Conservation (phyloP, 164 flowering plant species). For the Vitis riparia region DNA sequence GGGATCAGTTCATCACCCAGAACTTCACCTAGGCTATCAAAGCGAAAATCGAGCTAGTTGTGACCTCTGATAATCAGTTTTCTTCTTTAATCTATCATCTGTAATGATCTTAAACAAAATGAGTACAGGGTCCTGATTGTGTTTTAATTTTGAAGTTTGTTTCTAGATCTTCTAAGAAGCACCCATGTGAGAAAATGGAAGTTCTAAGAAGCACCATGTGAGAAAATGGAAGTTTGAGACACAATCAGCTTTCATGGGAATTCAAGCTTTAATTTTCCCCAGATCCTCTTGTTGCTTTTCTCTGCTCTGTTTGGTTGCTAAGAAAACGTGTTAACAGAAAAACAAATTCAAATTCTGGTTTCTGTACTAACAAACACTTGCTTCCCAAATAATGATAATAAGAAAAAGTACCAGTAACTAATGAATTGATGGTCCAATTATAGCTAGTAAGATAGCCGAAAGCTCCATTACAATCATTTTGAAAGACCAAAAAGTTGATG, state of each 20-base stretch:
- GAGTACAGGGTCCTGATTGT: not conserved
- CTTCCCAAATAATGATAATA: no score
- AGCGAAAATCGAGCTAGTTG: constrained; percentile 5
- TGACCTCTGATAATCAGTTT: not conserved
- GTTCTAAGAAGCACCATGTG: not conserved
- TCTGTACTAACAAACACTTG: no score
- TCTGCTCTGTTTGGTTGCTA: constrained; percentile 1
- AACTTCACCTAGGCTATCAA: constrained; percentile 39
- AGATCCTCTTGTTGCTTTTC: not conserved
- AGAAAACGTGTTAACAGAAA: not conserved
- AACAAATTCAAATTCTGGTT: not conserved
- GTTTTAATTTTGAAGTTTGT: not conserved
- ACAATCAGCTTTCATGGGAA: not conserved
- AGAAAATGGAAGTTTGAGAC: not conserved
- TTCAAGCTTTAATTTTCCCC: not conserved
- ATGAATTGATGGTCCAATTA: no score
- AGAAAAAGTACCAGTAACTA: no score
- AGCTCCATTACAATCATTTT: no score
- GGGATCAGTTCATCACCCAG: constrained; percentile 40
- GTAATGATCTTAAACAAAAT: not conserved
- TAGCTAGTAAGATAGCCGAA: no score
- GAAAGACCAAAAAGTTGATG: no score
- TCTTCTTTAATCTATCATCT: not conserved
- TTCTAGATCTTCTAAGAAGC: not conserved
- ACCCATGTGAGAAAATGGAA: not conserved